phyloP scores from a whole-genome alignment of 768 basidiomycete genomes.

The Trametes elegans region DNA sequence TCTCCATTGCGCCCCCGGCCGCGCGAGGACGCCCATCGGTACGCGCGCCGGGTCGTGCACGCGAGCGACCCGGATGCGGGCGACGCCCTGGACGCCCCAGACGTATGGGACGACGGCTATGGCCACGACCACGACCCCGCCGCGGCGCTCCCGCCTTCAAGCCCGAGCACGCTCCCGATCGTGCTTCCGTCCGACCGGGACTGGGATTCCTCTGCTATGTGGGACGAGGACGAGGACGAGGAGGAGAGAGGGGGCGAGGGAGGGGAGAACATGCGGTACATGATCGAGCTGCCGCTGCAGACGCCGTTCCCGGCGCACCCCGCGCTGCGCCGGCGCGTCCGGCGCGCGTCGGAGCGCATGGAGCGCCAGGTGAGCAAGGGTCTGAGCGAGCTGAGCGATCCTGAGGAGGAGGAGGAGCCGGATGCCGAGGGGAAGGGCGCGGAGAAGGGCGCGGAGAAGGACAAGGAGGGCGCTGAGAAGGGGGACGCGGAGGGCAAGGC shows the following conservation, averaged over 20 bases:
- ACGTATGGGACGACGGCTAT: not conserved
- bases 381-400: slow-evolving; percentile 24
- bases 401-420: slow-evolving; percentile 24
- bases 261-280: slow-evolving; percentile 17
- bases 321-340: slow-evolving; percentile 28
- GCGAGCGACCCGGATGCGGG: not conserved
- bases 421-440: not conserved
- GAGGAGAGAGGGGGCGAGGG: not conserved
- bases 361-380: slow-evolving; percentile 25
- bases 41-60: not conserved
- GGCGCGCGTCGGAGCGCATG: slow-evolving; percentile 25
- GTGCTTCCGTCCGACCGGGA: slow-evolving; percentile 6
- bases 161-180: slow-evolving; percentile 16
- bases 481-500: not conserved
- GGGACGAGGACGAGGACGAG: not conserved
- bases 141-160: slow-evolving; percentile 8
- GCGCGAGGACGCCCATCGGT: not conserved
- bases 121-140: not conserved
- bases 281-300: slow-evolving; percentile 23
- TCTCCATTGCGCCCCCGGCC: not conserved
- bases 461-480: not conserved
- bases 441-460: slow-evolving; percentile 1
- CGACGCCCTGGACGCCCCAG: not conserved
- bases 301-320: slow-evolving; percentile 30
- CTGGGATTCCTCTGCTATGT: no score